A percentile compares a stretch with the other conserved stretches of the same genome.
phyloP scores from a whole-genome alignment of 345 rosid genomes.

The Conringia planisiliqua region DNA sequence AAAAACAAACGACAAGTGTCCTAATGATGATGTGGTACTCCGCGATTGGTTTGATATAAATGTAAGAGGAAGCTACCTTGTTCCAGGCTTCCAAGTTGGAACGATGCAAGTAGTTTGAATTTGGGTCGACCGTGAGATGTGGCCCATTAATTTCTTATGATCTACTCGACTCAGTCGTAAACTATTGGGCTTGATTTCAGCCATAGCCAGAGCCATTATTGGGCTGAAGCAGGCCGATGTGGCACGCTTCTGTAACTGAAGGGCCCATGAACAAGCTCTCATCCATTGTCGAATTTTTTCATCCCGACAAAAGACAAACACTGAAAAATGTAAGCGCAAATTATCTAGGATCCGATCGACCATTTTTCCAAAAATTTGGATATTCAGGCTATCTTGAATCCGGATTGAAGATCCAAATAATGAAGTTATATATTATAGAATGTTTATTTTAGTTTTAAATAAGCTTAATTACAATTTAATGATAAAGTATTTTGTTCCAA shows the following conservation, averaged over 20 bases:
- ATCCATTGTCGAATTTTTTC: background rate
- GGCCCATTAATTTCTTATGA: background rate
- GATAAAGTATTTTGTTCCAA: background rate
- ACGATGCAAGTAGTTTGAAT: background rate
- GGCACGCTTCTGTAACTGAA: background rate
- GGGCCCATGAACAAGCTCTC: background rate
- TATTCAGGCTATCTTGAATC: too few species aligned
- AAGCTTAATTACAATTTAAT: too few species aligned
- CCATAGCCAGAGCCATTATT: background rate
- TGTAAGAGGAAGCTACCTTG: background rate
- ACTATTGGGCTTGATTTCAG: background rate
- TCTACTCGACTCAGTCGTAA: background rate
- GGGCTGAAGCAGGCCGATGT: background rate
- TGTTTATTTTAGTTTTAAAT: too few species aligned
- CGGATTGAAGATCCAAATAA: too few species aligned
- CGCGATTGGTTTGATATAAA: background rate
- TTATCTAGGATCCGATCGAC: too few species aligned
- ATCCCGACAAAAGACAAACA: background rate
- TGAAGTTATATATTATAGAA: too few species aligned
- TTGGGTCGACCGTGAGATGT: background rate
- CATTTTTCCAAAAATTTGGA: too few species aligned
- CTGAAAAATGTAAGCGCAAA: too few species aligned
- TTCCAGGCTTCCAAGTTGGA: background rate
- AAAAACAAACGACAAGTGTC: too few species aligned
- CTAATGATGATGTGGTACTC: background rate